These are phyloP conservation scores for Tuber indicum DNA, from an alignment of 495 filamentous ascomycete species.

Conservation along the genomic window DNA sequence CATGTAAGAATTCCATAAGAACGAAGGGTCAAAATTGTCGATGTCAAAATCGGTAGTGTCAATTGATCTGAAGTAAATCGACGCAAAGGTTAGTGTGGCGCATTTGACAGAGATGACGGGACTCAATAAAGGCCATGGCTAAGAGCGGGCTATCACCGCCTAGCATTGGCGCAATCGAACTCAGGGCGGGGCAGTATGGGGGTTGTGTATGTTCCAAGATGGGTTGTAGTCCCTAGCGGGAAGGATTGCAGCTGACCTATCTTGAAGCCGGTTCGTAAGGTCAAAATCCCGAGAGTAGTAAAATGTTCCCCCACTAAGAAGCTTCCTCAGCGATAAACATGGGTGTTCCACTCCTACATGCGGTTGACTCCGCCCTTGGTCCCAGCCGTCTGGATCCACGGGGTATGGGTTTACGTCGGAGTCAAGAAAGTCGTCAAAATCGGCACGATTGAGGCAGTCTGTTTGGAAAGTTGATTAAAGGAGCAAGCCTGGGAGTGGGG, in stretches of 20 bases:
- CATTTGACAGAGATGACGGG: conserved; percentile 1
- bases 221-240: background rate
- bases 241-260: conserved; percentile 55
- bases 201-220: background rate
- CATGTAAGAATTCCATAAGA: conserved; percentile 98
- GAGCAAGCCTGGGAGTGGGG: background rate
- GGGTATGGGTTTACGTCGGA: conserved; percentile 52
- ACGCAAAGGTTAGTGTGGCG: background rate
- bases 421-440: conserved; percentile 69
- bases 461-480: background rate
- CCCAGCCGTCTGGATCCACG: conserved; percentile 53
- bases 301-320: conserved; percentile 89
- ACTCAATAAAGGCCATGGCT: background rate
- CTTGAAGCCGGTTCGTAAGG: conserved; percentile 85
- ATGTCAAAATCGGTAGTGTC: conserved; percentile 64
- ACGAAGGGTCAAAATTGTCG: conserved; percentile 76
- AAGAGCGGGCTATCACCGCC: background rate
- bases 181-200: background rate
- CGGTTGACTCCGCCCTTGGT: conserved; percentile 58
- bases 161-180: background rate
- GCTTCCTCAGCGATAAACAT: conserved; percentile 79
- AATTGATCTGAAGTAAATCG: conserved; percentile 44
- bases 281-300: conserved; percentile 98
- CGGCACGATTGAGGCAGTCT: conserved; percentile 77
- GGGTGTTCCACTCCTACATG: conserved; percentile 64